phyloP scores from a whole-genome alignment of 768 basidiomycete genomes.

The Cystobasidiopsis lactophilus region DNA sequence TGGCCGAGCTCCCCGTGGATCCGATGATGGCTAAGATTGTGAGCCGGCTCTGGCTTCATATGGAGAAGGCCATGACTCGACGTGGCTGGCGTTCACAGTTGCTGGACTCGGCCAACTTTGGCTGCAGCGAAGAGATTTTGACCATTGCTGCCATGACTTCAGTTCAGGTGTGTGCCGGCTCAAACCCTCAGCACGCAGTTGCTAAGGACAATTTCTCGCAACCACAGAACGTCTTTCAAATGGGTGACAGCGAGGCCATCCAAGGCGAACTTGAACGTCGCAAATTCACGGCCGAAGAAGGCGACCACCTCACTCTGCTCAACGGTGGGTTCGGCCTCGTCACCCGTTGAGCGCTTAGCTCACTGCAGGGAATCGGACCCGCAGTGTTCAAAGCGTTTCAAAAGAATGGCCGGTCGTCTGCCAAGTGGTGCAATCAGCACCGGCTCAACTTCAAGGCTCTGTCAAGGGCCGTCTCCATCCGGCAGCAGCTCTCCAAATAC shows the following conservation, averaged over 20 bases:
- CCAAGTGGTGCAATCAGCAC: slow-evolving; percentile 80
- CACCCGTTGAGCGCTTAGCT: neutral
- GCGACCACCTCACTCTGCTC: slow-evolving; percentile 80
- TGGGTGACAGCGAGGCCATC: slow-evolving; percentile 56
- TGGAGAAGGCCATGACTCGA: no score
- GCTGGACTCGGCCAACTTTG: slow-evolving; percentile 59
- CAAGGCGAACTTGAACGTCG: slow-evolving; percentile 74
- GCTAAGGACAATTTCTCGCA: neutral
- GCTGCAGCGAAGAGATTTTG: slow-evolving; percentile 83
- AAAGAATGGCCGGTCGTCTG: slow-evolving; percentile 47
- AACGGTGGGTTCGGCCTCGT: slow-evolving; percentile 39
- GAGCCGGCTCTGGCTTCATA: slow-evolving; percentile 17
- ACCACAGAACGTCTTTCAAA: slow-evolving; percentile 66
- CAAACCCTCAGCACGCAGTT: slow-evolving; percentile 6
- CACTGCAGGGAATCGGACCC: no score
- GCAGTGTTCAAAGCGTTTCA: slow-evolving; percentile 83
- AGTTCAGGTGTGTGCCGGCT: slow-evolving; percentile 71
- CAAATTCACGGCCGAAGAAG: slow-evolving; percentile 96
- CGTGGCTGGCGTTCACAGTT: slow-evolving; percentile 32
- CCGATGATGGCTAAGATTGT: slow-evolving; percentile 89
- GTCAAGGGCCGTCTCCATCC: slow-evolving; percentile 80
- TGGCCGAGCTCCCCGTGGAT: slow-evolving; percentile 67
- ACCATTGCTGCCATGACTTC: slow-evolving; percentile 92
- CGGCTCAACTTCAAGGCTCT: slow-evolving; percentile 81
- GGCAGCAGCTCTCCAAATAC: slow-evolving; percentile 85